Conservation (phyloP, 2,329 filamentous ascomycete species). For the Plenodomus lindquistii region DNA sequence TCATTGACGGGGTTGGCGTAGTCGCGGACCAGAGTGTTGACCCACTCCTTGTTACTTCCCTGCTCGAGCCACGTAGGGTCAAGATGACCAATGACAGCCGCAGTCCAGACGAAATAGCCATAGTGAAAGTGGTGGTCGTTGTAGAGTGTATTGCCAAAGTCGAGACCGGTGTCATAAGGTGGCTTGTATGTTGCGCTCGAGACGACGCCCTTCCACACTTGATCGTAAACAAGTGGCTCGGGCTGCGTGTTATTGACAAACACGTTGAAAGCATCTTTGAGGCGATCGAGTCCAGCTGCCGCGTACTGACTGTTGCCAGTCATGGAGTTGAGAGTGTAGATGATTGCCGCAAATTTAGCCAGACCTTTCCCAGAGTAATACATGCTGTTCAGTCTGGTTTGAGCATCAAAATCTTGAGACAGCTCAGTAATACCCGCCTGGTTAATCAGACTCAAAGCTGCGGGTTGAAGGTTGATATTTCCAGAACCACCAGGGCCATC, state of each 20-base stretch:
- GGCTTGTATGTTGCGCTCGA: slow-evolving; percentile 69
- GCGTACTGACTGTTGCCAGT: slow-evolving; percentile 61
- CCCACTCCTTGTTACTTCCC: slow-evolving; percentile 72
- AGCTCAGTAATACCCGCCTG: slow-evolving; percentile 71
- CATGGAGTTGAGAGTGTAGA: slow-evolving; percentile 58
- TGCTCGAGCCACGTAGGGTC: slow-evolving; percentile 72
- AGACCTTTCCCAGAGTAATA: slow-evolving; percentile 76
- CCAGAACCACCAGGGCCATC: slow-evolving; percentile 42
- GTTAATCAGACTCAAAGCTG: slow-evolving; percentile 62
- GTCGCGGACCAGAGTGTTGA: slow-evolving; percentile 84
- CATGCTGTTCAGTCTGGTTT: slow-evolving; percentile 85
- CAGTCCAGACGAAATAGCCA: slow-evolving; percentile 88
- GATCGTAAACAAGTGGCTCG: slow-evolving; percentile 62
- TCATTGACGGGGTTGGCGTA: slow-evolving; percentile 77
- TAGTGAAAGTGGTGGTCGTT: slow-evolving; percentile 71
- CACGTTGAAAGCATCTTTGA: slow-evolving; percentile 54
- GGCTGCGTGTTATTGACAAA: slow-evolving; percentile 54
- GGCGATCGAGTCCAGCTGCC: slow-evolving; percentile 54
- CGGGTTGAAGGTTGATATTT: slow-evolving; percentile 46
- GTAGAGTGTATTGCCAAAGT: slow-evolving; percentile 91
- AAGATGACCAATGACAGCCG: slow-evolving; percentile 80
- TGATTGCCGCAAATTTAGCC: slow-evolving; percentile 51
- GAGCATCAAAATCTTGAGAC: slow-evolving; percentile 71
- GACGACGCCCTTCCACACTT: slow-evolving; percentile 78
- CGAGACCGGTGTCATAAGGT: slow-evolving; percentile 58